Percentiles rank a stretch among this genome's conserved stretches.
These are phyloP conservation scores for Hypoxylon sp. DNA, from an alignment of 2,329 filamentous ascomycete species.

Conservation along the genomic window DNA sequence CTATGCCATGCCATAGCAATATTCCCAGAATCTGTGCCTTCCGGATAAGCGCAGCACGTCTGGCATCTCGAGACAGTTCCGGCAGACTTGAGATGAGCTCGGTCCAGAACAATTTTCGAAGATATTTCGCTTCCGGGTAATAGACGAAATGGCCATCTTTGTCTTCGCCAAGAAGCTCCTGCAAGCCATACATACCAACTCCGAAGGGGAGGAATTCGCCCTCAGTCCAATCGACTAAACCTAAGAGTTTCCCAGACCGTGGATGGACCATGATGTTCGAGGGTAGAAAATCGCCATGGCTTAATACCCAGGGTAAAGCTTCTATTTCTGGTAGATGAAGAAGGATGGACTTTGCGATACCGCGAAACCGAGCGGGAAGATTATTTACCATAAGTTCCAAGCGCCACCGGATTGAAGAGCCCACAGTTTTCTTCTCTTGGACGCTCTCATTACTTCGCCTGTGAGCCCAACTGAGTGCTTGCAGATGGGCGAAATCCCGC, in stretches of 20 bases:
- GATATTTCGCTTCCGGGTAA: slow-evolving; percentile 58
- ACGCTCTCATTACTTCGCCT: slow-evolving; percentile 37
- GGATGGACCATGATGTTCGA: slow-evolving; percentile 69
- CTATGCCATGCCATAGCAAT: slow-evolving; percentile 74
- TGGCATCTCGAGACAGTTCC: slow-evolving; percentile 51
- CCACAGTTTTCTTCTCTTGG: slow-evolving; percentile 55
- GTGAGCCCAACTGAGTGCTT: slow-evolving; percentile 57
- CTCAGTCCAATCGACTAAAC: slow-evolving; percentile 76
- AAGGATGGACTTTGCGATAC: slow-evolving; percentile 49
- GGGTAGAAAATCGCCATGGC: slow-evolving; percentile 72
- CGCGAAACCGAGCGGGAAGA: slow-evolving; percentile 57
- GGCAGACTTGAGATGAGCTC: slow-evolving; percentile 56
- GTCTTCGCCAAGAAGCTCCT: slow-evolving; percentile 70
- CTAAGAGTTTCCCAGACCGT: slow-evolving; percentile 61
- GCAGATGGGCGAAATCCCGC: slow-evolving; percentile 59
- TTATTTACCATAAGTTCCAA: slow-evolving; percentile 56
- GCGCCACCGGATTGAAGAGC: slow-evolving; percentile 59
- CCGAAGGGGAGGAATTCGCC: slow-evolving; percentile 73
- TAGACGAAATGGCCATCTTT: slow-evolving; percentile 59
- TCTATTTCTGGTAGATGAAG: slow-evolving; percentile 56
- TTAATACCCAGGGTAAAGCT: slow-evolving; percentile 68
- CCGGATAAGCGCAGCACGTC: slow-evolving; percentile 54
- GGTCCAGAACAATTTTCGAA: slow-evolving; percentile 68
- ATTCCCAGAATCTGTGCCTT: slow-evolving; percentile 67
- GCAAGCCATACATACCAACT: slow-evolving; percentile 71